A percentile compares a stretch with the other conserved stretches of the same genome.
Evolutionary conservation across 306 rosid species (phyloP).

Genomic region (Trifolium dubium): DNA sequence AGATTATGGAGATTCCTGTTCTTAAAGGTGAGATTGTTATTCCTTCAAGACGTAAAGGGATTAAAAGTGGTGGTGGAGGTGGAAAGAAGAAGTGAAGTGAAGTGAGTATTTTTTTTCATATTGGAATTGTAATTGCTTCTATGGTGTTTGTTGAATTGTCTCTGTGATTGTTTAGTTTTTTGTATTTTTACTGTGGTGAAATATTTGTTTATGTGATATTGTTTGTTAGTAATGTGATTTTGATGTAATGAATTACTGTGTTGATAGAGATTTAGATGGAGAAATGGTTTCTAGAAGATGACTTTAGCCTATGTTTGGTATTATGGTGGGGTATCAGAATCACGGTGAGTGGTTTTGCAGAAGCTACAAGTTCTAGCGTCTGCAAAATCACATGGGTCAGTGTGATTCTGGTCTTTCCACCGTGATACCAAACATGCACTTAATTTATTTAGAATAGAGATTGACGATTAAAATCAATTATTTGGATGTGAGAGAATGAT

Average conservation of each 20-base stretch:
- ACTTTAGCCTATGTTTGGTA: too few species aligned
- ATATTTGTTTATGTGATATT: background rate
- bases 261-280: background rate
- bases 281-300: background rate
- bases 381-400: too few species aligned
- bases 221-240: background rate
- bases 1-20: constrained; percentile 81
- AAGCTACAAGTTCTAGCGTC: too few species aligned
- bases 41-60: constrained; percentile 67
- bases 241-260: background rate
- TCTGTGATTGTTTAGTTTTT: background rate
- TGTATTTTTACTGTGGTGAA: background rate
- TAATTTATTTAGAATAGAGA: too few species aligned
- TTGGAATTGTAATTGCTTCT: background rate
- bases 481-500: too few species aligned
- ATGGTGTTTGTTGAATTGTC: constrained; percentile 34
- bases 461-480: too few species aligned
- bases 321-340: too few species aligned
- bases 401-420: too few species aligned
- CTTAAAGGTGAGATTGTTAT: constrained; percentile 83
- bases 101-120: background rate
- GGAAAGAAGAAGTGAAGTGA: constrained; percentile 74
- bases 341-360: too few species aligned
- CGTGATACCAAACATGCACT: too few species aligned
- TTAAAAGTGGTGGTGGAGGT: constrained; percentile 54